Evolutionary conservation across 331 rosid genomes (phyloP), one percentile per base, ranked within the genome.

Genomic region (Pyrus hybrid): DNA sequence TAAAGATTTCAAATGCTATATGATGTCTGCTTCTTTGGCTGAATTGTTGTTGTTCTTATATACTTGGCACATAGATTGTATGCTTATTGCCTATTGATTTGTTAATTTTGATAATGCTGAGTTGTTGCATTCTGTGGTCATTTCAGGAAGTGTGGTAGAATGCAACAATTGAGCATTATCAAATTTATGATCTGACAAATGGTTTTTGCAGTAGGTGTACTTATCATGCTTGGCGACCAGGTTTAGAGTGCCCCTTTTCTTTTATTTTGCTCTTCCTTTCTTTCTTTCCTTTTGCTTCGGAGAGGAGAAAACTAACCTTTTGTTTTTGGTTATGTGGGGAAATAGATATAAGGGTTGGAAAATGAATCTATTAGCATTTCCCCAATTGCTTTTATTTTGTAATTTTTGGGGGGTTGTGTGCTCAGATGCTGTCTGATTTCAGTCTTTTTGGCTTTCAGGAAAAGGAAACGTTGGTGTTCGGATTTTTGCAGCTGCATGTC

Each of bases 401-500:
- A 41, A 41, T 10, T 41, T 41, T 41, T 3, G 14, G 37, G 2
- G 47, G 14, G 47, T 41, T 11, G 14, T 41, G 47, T 41, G 47
- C 47, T 41, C 14, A 2, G 14, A 11, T 41, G 47, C 14, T 3
- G 47, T 1, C 47, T 41, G 47, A 41, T 41, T 41, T 33, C 47
- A 12, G 47, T 41, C 14, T 11, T 11, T 41, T 90, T 33, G 6
- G 9, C 37, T 33, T 33, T 33, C 2, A 33, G 37, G 37, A 33
- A 4, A 75, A 95, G 72, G 98, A 93, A 86, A 91, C 95, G 68
- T 74, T 93, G 79, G 95, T 41, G 47, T 41, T 41, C 14, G 14
- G 11, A 93, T 81, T 81, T 93, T 93, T 53, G 98, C 89, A 58
- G 98, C 98, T 82, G 85, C 93, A 88, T 93, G 89, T 78, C 93